Conservation (phyloP, 129 eudicot genomes). For the Artemisia annua region DNA sequence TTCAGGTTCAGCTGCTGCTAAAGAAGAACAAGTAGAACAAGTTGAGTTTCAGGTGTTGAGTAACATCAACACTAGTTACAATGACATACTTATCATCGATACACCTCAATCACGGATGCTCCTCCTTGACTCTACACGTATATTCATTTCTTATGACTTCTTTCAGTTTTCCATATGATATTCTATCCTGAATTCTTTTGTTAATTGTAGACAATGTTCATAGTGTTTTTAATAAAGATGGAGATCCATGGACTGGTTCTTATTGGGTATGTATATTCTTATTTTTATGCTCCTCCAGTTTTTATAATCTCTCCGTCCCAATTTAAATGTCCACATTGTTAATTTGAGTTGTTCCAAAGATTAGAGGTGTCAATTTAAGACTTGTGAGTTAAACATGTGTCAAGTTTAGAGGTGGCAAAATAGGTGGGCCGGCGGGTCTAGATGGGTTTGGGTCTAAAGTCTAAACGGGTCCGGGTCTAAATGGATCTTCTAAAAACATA, state of each 20-base stretch:
- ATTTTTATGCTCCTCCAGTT: background rate
- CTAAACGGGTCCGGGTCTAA: too few species aligned
- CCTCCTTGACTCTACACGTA: conserved; percentile 81
- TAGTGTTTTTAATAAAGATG: conserved; percentile 57
- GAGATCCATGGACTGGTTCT: conserved; percentile 74
- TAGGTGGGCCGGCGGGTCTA: too few species aligned
- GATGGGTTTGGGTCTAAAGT: too few species aligned
- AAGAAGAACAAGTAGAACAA: background rate
- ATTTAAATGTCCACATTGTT: background rate
- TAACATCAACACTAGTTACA: conserved; percentile 50
- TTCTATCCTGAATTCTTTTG: too few species aligned
- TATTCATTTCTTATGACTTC: background rate
- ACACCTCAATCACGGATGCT: conserved; percentile 63
- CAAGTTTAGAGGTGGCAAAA: too few species aligned
- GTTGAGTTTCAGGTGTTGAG: conserved; percentile 52
- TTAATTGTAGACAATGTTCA: conserved; percentile 72
- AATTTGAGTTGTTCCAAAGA: background rate
- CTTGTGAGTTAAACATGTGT: too few species aligned
- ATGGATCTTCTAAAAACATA: too few species aligned
- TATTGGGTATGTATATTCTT: conserved; percentile 72
- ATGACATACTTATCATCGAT: conserved; percentile 68
- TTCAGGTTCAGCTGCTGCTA: too few species aligned
- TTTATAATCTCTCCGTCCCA: background rate
- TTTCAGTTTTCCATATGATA: background rate
- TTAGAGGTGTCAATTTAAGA: too few species aligned